A percentile compares a stretch with the other conserved stretches of the same genome.
phyloP scores from a whole-genome alignment of 2,329 filamentous ascomycete species.

The Pseudocercospora cruenta region DNA sequence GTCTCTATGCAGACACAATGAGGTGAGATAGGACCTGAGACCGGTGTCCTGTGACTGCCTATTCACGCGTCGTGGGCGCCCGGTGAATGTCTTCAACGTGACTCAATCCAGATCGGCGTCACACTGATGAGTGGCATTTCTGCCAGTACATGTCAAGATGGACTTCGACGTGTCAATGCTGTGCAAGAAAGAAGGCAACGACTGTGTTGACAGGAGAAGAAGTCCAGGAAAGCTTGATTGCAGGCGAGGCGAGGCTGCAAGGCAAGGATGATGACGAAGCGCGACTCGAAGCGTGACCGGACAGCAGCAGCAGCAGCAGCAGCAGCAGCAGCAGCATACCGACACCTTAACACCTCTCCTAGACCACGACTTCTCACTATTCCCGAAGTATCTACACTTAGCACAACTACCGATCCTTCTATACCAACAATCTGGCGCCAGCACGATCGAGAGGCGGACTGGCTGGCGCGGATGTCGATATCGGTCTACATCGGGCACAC shows the following conservation, averaged over 20 bases:
- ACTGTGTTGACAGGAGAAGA: not conserved
- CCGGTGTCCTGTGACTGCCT: slow-evolving; percentile 6
- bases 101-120: not conserved
- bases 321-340: not conserved
- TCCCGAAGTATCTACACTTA: slow-evolving; percentile 1
- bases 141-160: not conserved
- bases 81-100: not conserved
- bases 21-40: not conserved
- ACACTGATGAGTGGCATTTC: not conserved
- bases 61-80: not conserved
- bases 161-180: not conserved
- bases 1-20: not conserved
- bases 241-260: not conserved
- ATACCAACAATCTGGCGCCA: slow-evolving; percentile 14
- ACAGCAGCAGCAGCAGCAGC: no score
- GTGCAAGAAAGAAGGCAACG: not conserved
- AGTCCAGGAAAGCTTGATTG: not conserved
- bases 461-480: slow-evolving; percentile 68
- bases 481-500: slow-evolving; percentile 79
- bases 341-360: not conserved
- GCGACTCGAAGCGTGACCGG: not conserved
- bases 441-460: slow-evolving; percentile 11
- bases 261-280: slow-evolving; percentile 1
- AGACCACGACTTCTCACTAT: not conserved
- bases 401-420: not conserved